Evolutionary conservation across 345 rosid species (phyloP), one percentile per base, ranked within the genome.

Genomic region (Hirschfeldia incana): DNA sequence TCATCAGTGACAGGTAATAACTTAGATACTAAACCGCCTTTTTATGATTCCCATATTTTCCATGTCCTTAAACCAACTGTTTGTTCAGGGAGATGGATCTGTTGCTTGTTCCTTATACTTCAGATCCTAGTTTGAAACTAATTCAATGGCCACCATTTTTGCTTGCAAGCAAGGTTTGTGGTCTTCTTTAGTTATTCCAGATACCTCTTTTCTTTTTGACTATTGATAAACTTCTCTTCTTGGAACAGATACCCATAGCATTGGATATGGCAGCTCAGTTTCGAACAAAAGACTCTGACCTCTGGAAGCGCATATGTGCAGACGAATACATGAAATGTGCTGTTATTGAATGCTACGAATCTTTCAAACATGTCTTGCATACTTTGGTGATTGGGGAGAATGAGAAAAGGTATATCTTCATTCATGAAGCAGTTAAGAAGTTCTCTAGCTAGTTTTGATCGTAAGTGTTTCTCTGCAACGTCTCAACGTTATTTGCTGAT

Each of bases 301-400:
- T 95, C 21, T 95, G 99, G 98, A 93, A 87, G 86, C 96, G 96
- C 65, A 91, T 94, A 77, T 91, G 96, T 70, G 92, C 91, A 4
- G 99, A 94, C 79, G 98, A 94, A 65, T 94, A 91, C 84, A 90
- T 94, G 99, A 92, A 94, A 83, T 94, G 98, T 85, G 97, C 98
- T 66, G 98, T 94, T 60, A 90, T 91, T 63, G 99, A 95, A 85
- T 93, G 99, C 86, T 95, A 95, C 28, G 98, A 91, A 78, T 91
- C 99, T 65, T 85, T 95, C 72, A 95, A 95, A 80, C 89, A 85
- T 85, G 87, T 93, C 65, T 81, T 95, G 76, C 87, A 88, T 49
- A 83, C 88, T 77, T 83, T 93, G 85, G 92, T 95, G 6, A 85
- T 86, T 81, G 98, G 99, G 75, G 99, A 95, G 82, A 89, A 85